Evolutionary conservation across 2,329 filamentous ascomycete genomes (phyloP).

Genomic region (Nigrospora oryzae): DNA sequence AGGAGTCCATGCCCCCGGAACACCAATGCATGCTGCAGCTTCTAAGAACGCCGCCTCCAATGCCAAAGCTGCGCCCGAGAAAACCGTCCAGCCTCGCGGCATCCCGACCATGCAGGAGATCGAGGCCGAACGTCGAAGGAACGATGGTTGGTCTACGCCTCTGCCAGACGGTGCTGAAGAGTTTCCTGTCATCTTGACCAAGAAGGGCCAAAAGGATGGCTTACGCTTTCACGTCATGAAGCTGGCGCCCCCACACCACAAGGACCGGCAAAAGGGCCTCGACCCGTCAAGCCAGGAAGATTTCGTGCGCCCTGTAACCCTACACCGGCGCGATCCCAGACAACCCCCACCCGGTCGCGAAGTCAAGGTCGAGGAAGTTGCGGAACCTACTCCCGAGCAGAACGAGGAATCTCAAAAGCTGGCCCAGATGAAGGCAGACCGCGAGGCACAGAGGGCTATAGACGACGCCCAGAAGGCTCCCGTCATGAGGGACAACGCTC

Average conservation of each 20-base stretch:
- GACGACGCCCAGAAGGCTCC: slow-evolving; percentile 93
- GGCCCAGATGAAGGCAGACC: slow-evolving; percentile 67
- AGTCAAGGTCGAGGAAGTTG: slow-evolving; percentile 47
- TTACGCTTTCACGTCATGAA: slow-evolving; percentile 84
- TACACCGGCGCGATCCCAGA: slow-evolving; percentile 82
- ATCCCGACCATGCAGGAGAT: slow-evolving; percentile 21
- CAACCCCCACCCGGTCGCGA: slow-evolving; percentile 56
- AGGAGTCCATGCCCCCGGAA: slow-evolving; percentile 7
- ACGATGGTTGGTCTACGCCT: slow-evolving; percentile 51
- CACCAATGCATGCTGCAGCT: slow-evolving; percentile 16
- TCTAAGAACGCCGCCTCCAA: slow-evolving; percentile 11
- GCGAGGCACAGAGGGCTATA: slow-evolving; percentile 76
- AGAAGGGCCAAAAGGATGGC: slow-evolving; percentile 68
- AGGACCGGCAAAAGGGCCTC: slow-evolving; percentile 33
- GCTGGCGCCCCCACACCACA: slow-evolving; percentile 51
- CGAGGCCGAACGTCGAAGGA: slow-evolving; percentile 33
- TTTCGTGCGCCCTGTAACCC: slow-evolving; percentile 78
- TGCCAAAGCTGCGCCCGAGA: slow-evolving; percentile 8
- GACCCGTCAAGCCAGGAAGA: slow-evolving; percentile 65
- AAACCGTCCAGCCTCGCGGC: slow-evolving; percentile 10
- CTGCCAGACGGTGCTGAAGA: slow-evolving; percentile 29
- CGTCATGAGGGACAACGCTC: slow-evolving; percentile 50
- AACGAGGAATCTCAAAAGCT: slow-evolving; percentile 53
- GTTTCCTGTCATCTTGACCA: slow-evolving; percentile 74
- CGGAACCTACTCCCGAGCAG: slow-evolving; percentile 35